Evolutionary conservation across 1,284 basidiomycete genomes (phyloP), one percentile per base, ranked within the genome.

Genomic region (Phylloporus gajari): DNA sequence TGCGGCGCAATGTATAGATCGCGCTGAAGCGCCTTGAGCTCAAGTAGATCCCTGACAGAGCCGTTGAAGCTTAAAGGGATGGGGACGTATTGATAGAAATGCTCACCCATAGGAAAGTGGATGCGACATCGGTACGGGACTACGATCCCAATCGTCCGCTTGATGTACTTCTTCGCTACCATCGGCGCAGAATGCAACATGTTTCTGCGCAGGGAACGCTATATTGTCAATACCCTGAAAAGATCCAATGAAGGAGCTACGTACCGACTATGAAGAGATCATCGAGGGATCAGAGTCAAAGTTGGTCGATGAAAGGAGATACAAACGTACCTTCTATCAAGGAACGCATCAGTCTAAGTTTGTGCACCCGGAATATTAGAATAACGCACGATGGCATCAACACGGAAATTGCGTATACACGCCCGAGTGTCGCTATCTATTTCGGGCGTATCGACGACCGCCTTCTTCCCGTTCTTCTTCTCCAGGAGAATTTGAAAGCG

Each of bases 141-240:
- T 90, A 9, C 91, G 86, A 80, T 93, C 91, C 91, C 91, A 93
- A 69, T 92, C 91, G 78, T 93, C 91, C 4, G 90, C 91, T 60
- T 85, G 80, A 77, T 88, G 87, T 21, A 93, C 84, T 79, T 91
- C 87, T 68, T 90, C 88, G 15, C 83, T 82, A 61, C 85, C 86
- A 4, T 87, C 84, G 3, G 82, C 84, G 56, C 87, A 86, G 75
- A 92, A 93, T 19, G 86, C 86, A 44, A 93, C 91, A 27, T 85
- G 86, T 81, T 91, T 92, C 74, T 83, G 70, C 12, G 53, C 32
- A 21, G 6, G 7, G 19, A 27, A 61, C 15, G 42, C 19, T 0
- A 32, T 35, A 4, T n/a, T 11, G 32, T 79, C 27, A 80, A 63
- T 40, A 42, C 6, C 21, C 3, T 17, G 25, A 9, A 4, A 38